Conservation (phyloP, 768 basidiomycete genomes). For the Pulveroboletus sp. region DNA sequence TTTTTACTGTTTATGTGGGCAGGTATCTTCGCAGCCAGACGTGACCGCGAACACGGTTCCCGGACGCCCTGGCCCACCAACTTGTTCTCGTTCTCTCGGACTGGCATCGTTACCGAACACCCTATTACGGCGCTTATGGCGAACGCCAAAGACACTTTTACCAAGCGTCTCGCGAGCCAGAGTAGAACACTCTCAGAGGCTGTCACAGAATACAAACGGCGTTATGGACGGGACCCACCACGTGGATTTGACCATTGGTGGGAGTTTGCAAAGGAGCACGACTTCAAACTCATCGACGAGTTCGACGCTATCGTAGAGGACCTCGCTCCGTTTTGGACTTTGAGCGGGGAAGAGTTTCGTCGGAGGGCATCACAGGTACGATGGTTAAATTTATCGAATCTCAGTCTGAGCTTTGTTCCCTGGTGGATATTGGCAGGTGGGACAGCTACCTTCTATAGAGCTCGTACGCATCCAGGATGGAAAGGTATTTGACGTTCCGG, state of each 20-base stretch:
- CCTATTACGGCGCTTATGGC: constrained; percentile 86
- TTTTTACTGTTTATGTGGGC: constrained; percentile 51
- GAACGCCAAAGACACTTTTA: constrained; percentile 73
- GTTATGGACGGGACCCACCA: constrained; percentile 81
- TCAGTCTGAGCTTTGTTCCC: not conserved
- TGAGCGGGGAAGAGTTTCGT: constrained; percentile 72
- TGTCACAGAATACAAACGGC: constrained; percentile 73
- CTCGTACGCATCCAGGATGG: constrained; percentile 76
- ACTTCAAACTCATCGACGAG: constrained; percentile 83
- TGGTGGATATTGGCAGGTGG: constrained; percentile 48
- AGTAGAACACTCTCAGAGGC: constrained; percentile 78
- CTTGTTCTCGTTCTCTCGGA: constrained; percentile 21
- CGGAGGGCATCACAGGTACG: constrained; percentile 56
- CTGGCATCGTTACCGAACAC: constrained; percentile 42
- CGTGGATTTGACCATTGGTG: constrained; percentile 93
- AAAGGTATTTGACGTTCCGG: constrained; percentile 52
- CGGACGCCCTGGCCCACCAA: constrained; percentile 15
- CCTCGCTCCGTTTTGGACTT: constrained; percentile 79
- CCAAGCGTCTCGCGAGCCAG: constrained; percentile 64
- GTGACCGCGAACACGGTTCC: constrained; percentile 8
- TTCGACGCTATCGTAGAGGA: constrained; percentile 81
- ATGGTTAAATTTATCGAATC: not conserved
- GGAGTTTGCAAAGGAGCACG: constrained; percentile 67
- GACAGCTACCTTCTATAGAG: constrained; percentile 79
- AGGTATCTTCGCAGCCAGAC: constrained; percentile 43